These are phyloP conservation scores for Aaosphaeria arxii DNA, from an alignment of 2,329 filamentous ascomycete species.

Conservation along the genomic window DNA sequence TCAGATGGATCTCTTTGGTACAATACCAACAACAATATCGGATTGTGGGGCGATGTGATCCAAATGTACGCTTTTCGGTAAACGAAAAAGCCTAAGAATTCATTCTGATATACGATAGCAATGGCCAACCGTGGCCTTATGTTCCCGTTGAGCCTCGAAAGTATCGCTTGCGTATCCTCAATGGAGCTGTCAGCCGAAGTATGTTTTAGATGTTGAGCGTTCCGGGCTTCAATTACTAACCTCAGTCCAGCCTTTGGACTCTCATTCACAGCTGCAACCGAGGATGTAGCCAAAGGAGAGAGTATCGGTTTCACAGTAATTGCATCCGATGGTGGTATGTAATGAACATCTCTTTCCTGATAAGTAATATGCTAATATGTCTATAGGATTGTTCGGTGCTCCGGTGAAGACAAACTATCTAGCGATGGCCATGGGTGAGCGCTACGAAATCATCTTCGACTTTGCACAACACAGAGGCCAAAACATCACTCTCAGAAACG, in stretches of 20 bases:
- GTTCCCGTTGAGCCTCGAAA: constrained; percentile 59
- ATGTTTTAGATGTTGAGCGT: not conserved
- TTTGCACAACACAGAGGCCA: constrained; percentile 50
- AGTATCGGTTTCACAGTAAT: constrained; percentile 53
- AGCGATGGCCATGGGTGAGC: constrained; percentile 54
- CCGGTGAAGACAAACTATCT: constrained; percentile 46
- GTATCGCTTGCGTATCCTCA: constrained; percentile 56
- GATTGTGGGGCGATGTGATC: constrained; percentile 57
- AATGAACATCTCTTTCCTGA: not conserved
- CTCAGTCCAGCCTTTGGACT: constrained; percentile 45
- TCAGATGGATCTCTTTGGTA: constrained; percentile 49
- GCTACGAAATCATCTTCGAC: constrained; percentile 58
- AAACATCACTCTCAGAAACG: constrained; percentile 48
- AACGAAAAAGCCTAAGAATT: no score
- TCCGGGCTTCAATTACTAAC: not conserved
- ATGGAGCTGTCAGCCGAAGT: constrained; percentile 35
- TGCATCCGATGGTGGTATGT: constrained; percentile 48
- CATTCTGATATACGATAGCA: constrained; percentile 24
- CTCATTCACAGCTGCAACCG: constrained; percentile 37
- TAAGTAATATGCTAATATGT: not conserved
- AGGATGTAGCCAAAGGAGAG: not conserved
- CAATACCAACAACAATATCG: constrained; percentile 43
- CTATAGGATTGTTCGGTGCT: constrained; percentile 42
- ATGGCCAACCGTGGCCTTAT: constrained; percentile 59
- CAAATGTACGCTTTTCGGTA: constrained; percentile 38